A percentile compares a stretch with the other conserved stretches of the same genome.
These are phyloP conservation scores for Akebia trifoliata DNA, from an alignment of 164 flowering plant genomes.

Conservation along the genomic window DNA sequence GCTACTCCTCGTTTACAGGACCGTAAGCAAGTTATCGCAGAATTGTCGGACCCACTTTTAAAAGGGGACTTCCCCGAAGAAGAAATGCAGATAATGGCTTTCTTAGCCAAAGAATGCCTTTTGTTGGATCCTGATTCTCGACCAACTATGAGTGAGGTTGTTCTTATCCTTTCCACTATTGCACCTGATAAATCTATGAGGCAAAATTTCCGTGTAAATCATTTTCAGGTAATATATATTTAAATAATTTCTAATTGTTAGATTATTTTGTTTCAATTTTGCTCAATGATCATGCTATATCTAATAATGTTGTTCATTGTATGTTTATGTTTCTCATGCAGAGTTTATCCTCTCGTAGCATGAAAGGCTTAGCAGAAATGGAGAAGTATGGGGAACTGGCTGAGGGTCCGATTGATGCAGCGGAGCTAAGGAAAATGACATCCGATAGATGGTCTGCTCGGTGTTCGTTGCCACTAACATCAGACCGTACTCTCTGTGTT, in stretches of 20 bases:
- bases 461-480: constrained; percentile 34
- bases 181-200: constrained; percentile 59
- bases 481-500: constrained; percentile 21
- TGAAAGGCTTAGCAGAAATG: constrained; percentile 13
- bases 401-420: constrained; percentile 19
- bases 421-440: constrained; percentile 23
- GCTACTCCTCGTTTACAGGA: constrained; percentile 75
- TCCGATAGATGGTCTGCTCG: constrained; percentile 26
- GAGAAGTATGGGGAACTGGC: constrained; percentile 19
- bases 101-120: constrained; percentile 89
- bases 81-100: constrained; percentile 91
- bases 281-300: too few species aligned
- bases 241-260: too few species aligned
- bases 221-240: constrained; percentile 58
- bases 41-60: constrained; percentile 80
- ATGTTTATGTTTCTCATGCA: constrained; percentile 18
- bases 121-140: constrained; percentile 85
- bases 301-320: background rate
- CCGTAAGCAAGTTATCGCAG: constrained; percentile 55
- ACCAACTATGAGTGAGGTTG: constrained; percentile 92
- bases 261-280: too few species aligned
- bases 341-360: constrained; percentile 28
- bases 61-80: constrained; percentile 69
- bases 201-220: constrained; percentile 38
- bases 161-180: constrained; percentile 85